A percentile compares a stretch with the other conserved stretches of the same genome.
These are phyloP conservation scores for Chlorencoelia australis DNA, from an alignment of 2,329 filamentous ascomycete species.

Conservation along the genomic window DNA sequence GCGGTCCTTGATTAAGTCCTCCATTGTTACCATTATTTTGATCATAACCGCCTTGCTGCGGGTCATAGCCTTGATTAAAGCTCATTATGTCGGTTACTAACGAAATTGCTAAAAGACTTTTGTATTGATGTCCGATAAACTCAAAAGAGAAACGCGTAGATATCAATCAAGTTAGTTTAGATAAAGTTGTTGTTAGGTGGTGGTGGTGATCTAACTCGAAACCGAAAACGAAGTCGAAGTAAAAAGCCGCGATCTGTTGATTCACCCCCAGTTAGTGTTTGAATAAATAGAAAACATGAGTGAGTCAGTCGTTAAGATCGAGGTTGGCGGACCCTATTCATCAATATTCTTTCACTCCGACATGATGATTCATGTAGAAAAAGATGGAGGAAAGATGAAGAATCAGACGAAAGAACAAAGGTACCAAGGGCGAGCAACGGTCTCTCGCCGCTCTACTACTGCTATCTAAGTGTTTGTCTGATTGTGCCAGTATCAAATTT, in stretches of 20 bases:
- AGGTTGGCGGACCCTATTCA: constrained; percentile 6
- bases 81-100: not conserved
- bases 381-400: not conserved
- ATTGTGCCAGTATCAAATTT: too few relatives aligned
- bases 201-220: constrained; percentile 4
- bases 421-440: too few relatives aligned
- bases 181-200: not conserved
- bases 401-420: not conserved
- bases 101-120: not conserved
- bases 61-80: constrained; percentile 36
- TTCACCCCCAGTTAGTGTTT: constrained; percentile 7
- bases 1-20: constrained; percentile 39
- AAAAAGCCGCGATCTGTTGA: constrained; percentile 2
- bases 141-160: not conserved
- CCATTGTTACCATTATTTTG: constrained; percentile 28
- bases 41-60: constrained; percentile 46
- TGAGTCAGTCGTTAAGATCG: not conserved
- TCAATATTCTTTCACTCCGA: not conserved
- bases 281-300: not conserved
- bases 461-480: too few relatives aligned
- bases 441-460: too few relatives aligned
- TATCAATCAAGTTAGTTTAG: not conserved
- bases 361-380: not conserved
- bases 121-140: not conserved
- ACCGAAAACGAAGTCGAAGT: not conserved